Percentiles rank a stretch among this genome's conserved stretches.
These are phyloP conservation scores for Chlamydomonas eustigma DNA, from an alignment of 139 green algal species.

Conservation along the genomic window DNA sequence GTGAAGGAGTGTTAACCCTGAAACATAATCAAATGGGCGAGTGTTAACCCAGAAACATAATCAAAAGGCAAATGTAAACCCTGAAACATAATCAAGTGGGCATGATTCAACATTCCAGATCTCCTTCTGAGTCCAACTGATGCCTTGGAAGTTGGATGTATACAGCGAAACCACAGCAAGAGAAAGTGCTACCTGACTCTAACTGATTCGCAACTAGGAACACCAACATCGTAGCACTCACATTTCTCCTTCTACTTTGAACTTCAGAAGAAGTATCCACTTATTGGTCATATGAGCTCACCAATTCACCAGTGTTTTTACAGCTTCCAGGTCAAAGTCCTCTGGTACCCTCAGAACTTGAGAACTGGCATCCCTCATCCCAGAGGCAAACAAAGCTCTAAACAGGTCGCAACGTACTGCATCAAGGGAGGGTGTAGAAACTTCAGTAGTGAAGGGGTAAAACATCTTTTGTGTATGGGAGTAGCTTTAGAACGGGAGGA, in stretches of 20 bases:
- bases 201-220: not conserved
- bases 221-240: not conserved
- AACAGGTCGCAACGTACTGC: slow-evolving; percentile 7
- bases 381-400: not conserved
- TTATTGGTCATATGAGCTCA: not conserved
- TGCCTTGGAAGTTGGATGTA: too few species aligned
- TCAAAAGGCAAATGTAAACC: too few species aligned
- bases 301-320: not conserved
- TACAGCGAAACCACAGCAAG: too few species aligned
- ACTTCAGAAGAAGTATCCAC: not conserved
- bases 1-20: too few species aligned
- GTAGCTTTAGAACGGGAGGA: too few species aligned
- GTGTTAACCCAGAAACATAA: too few species aligned
- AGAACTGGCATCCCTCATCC: not conserved
- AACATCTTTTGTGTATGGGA: not conserved
- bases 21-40: too few species aligned
- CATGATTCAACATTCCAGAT: too few species aligned
- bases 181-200: too few species aligned
- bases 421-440: not conserved
- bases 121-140: too few species aligned
- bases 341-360: not conserved
- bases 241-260: not conserved
- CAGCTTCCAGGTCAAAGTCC: not conserved
- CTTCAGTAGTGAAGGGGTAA: not conserved
- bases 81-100: too few species aligned